phyloP scores from a whole-genome alignment of 768 basidiomycete genomes.

The Porphyrellus cyaneotinctus region DNA sequence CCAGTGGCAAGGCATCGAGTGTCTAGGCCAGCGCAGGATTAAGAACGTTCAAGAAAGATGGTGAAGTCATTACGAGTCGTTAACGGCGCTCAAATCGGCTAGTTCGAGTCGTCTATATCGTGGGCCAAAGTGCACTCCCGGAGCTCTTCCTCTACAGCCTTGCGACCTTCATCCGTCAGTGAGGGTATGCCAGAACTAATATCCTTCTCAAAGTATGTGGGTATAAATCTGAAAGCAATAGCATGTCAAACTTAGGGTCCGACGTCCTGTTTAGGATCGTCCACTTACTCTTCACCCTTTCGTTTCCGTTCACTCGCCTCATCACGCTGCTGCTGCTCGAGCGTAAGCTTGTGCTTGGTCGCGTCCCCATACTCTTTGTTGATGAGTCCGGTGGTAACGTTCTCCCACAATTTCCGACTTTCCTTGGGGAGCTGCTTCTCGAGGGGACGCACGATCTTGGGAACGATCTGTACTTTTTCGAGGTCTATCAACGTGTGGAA shows the following conservation, averaged over 20 bases:
- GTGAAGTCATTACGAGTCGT: conserved; percentile 10
- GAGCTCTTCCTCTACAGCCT: conserved; percentile 74
- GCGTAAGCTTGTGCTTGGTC: conserved; percentile 83
- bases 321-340: conserved; percentile 93
- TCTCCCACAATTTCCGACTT: conserved; percentile 85
- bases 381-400: conserved; percentile 67
- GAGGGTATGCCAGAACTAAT: conserved; percentile 60
- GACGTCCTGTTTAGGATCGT: not conserved
- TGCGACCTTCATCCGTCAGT: conserved; percentile 64
- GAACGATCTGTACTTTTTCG: conserved; percentile 61
- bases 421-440: conserved; percentile 75
- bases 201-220: conserved; percentile 72
- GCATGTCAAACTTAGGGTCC: not conserved
- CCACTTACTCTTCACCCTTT: conserved; percentile 70
- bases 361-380: conserved; percentile 89
- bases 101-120: conserved; percentile 9
- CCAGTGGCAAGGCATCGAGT: conserved; percentile 1
- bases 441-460: conserved; percentile 82
- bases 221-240: conserved; percentile 51
- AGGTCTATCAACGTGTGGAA: conserved; percentile 75
- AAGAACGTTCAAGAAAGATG: conserved; percentile 8
- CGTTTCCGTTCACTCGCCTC: conserved; percentile 82
- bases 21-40: conserved; percentile 1
- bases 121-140: conserved; percentile 14
- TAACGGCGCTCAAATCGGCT: not conserved